Base-by-base conservation (phyloP, 257 asterid species). In the Solanum sejunctum region DNA sequence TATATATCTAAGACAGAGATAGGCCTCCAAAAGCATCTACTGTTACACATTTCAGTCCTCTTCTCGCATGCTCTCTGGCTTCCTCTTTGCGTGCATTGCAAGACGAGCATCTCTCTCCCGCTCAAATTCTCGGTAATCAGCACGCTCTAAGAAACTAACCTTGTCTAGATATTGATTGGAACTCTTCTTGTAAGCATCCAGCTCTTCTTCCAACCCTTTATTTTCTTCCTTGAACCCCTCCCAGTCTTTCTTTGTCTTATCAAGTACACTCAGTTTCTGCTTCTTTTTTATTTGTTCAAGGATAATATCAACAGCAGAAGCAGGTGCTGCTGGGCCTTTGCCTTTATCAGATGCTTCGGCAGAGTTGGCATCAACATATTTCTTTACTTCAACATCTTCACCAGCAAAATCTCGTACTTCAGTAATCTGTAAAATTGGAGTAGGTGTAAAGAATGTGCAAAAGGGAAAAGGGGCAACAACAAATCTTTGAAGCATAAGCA, bases 201-300 rank as follows among this genome's bases (percentile, higher is more conserved):
- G 91, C 87, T 96, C 99, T 0, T 95, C 97, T 87, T 94, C 99
- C 90, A 95, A 54, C 83, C 98, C 99, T 90, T 82, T 92, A 54
- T 92, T 91, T 47, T 93, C 98, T 2, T 87, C 99, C 91, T 96
- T 96, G 93, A 89, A 96, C 89, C 93, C 99, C 12, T 96, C 98
- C 98, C 99, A 96, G 88, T 95, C 99, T 89, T 92, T 93, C 91
- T 93, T 96, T 17, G 99, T 92, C 94, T 96, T 96, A 70, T 96
- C 99, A 32, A 96, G 97, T 39, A 95, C 99, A 54, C 97, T 95
- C 8, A 96, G 97, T 86, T 94, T 96, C 36, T 91, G 93, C 87
- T 96, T 96, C 98, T 96, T 95, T 85, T 87, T 96, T 7, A 96
- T 95, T 88, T 96, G 99, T 83, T 96, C 99, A 82, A 96, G 93